Conservation (phyloP, 495 filamentous ascomycete genomes). For the Daldinia bambusicola region DNA sequence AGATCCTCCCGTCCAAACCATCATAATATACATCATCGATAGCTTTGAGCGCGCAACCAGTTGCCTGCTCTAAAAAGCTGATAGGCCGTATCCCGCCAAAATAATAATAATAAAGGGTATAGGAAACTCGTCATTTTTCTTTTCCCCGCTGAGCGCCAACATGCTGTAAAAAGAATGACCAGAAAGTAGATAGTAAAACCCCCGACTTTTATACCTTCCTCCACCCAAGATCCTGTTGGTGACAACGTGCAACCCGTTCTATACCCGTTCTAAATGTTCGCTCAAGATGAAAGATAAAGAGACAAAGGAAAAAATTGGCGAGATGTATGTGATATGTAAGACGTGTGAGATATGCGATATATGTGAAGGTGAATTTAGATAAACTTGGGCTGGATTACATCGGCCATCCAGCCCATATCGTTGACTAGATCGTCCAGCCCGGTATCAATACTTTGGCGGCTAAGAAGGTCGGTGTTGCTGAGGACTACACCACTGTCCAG, state of each 20-base stretch:
- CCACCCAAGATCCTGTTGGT: constrained; percentile 22
- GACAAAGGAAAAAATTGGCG: constrained; percentile 3
- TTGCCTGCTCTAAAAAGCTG: constrained; percentile 29
- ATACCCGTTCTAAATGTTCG: constrained; percentile 12
- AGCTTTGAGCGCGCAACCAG: constrained; percentile 29
- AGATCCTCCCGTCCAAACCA: constrained; percentile 28
- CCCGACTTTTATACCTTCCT: constrained; percentile 26
- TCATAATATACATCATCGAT: constrained; percentile 10
- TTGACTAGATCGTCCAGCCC: constrained; percentile 56
- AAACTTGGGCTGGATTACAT: constrained; percentile 49
- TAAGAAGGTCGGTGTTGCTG: constrained; percentile 44
- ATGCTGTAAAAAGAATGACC: constrained; percentile 17
- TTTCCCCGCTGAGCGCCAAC: constrained; percentile 26
- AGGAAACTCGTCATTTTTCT: constrained; percentile 16
- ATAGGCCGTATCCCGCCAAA: constrained; percentile 11
- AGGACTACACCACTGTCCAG: constrained; percentile 43
- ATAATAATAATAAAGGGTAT: constrained; percentile 33
- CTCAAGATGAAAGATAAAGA: constrained; percentile 4
- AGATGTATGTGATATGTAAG: background rate
- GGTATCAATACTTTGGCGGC: constrained; percentile 50
- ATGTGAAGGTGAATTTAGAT: constrained; percentile 25
- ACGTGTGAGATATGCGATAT: constrained; percentile 7
- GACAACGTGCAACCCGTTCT: constrained; percentile 30
- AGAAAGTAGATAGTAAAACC: constrained; percentile 26
- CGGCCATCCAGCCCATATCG: constrained; percentile 61